These are phyloP conservation scores for Colletotrichum orchidophilum DNA, from an alignment of 2,329 filamentous ascomycete species.

Conservation along the genomic window DNA sequence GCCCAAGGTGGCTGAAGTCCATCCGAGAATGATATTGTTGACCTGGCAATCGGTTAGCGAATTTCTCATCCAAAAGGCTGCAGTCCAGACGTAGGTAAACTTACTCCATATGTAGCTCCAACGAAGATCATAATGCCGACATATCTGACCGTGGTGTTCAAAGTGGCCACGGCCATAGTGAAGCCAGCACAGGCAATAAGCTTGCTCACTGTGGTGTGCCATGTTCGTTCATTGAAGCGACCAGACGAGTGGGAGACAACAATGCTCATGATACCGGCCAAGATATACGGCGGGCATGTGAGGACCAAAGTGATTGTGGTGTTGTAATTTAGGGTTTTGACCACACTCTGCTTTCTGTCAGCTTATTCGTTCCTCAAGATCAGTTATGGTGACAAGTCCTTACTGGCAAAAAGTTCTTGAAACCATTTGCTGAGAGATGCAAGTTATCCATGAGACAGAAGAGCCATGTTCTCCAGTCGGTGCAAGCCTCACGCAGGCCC, in stretches of 20 bases:
- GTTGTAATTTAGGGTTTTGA: conserved; percentile 53
- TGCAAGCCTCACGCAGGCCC: conserved; percentile 54
- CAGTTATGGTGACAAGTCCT: not conserved
- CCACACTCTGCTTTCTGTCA: conserved; percentile 39
- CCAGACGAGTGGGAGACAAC: conserved; percentile 52
- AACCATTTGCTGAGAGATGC: conserved; percentile 58
- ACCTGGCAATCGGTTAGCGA: too few species aligned
- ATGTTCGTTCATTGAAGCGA: conserved; percentile 56
- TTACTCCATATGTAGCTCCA: conserved; percentile 48
- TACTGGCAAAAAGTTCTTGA: conserved; percentile 45
- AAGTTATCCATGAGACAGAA: conserved; percentile 61
- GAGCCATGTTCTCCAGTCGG: conserved; percentile 58
- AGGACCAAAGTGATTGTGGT: conserved; percentile 56
- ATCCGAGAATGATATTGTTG: conserved; percentile 55
- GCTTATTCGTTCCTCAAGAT: not conserved
- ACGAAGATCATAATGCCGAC: conserved; percentile 48
- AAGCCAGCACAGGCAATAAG: conserved; percentile 46
- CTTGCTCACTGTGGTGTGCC: conserved; percentile 56
- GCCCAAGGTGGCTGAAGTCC: conserved; percentile 50
- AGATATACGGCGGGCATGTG: conserved; percentile 55
- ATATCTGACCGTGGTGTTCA: conserved; percentile 23
- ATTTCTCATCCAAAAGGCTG: too few species aligned
- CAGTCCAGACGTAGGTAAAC: too few species aligned
- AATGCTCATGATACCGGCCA: conserved; percentile 51
- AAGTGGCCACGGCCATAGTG: conserved; percentile 38